phyloP scores from a whole-genome alignment of 805 yeast species.

The Zygosaccharomyces bisporus region DNA sequence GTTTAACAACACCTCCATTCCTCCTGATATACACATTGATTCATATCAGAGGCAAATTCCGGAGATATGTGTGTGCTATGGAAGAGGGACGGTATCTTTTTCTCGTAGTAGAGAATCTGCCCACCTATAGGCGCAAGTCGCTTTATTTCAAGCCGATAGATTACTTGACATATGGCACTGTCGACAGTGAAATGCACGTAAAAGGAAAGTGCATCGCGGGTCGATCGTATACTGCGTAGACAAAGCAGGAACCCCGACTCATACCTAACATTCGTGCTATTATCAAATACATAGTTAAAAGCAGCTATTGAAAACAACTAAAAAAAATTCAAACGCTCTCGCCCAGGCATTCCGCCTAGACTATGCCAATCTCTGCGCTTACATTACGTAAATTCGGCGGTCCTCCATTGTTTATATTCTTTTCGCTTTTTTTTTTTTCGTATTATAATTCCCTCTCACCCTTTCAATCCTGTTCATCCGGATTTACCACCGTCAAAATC shows the following conservation, averaged over 20 bases:
- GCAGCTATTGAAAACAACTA: conserved; percentile 1
- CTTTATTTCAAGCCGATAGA: no score
- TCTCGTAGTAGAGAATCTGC: no score
- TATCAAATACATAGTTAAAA: background rate
- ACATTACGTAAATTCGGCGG: background rate
- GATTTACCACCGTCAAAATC: conserved; percentile 82
- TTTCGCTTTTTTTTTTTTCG: background rate
- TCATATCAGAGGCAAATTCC: no score
- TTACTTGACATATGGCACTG: no score
- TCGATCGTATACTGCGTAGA: no score
- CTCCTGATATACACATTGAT: no score
- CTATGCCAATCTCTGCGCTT: background rate
- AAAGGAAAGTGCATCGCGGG: no score
- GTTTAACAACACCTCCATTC: no score
- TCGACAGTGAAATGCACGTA: no score
- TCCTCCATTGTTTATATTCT: conserved; percentile 1
- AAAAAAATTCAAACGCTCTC: background rate
- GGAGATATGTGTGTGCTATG: no score
- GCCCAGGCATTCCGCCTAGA: background rate
- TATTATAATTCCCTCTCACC: background rate
- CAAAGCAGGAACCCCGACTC: background rate
- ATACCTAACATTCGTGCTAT: background rate
- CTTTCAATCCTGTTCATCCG: conserved; percentile 49
- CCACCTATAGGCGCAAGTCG: no score
- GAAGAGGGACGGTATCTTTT: no score